Base-by-base conservation (phyloP, 2,329 filamentous ascomycete species). In the Lecanosticta acicola region DNA sequence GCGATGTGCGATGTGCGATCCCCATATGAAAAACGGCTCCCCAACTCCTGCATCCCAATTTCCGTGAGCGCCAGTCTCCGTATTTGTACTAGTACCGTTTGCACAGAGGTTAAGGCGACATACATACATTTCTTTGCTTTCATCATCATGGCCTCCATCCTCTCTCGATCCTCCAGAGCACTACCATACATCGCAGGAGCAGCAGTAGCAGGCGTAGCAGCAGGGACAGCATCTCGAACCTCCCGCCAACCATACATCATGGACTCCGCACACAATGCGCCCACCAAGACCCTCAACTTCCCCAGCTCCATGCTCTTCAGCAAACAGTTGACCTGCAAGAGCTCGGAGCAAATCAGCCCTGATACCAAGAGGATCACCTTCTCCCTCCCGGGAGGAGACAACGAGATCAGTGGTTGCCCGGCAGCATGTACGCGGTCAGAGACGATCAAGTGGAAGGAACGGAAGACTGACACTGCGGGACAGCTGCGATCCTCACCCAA, bases 401-500 rank as follows among this genome's bases (percentile, higher is more conserved):
- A 32, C 14, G 57, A 64, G 41, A 49, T 60, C 43, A 61, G 55
- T 39, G 62, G 62, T 39, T 58, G 63, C 1, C 53, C 58, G 19
- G 51, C 58, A 19, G 59, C 58, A 38, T 48, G 60, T 62, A 57
- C 24, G 53, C 38, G 8, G 7, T 32, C 19, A 38, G 19, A 8
- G 43, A 18, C 35, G 29, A 20, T 14, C 11, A n/a, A n/a, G n/a
- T n/a, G 7, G 19, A 14, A 29, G 8, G 26, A 10, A 16, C 26
- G 18, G n/a, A n/a, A 11, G 3, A 32, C 39, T 51, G 35, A 51
- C 35, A 21, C 19, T 35, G 24, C n/a, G 11, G 39, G 11, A 16
- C 43, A 75, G 73, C 68, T 66, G 74, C 83, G 2, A 66, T 86
- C 2, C 68, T 86, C 32, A 81, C 81, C 1, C 61, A 79, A 32